Evolutionary conservation across 768 basidiomycete genomes (phyloP), one percentile per base, ranked within the genome.

Genomic region (Lentinula lateritia): DNA sequence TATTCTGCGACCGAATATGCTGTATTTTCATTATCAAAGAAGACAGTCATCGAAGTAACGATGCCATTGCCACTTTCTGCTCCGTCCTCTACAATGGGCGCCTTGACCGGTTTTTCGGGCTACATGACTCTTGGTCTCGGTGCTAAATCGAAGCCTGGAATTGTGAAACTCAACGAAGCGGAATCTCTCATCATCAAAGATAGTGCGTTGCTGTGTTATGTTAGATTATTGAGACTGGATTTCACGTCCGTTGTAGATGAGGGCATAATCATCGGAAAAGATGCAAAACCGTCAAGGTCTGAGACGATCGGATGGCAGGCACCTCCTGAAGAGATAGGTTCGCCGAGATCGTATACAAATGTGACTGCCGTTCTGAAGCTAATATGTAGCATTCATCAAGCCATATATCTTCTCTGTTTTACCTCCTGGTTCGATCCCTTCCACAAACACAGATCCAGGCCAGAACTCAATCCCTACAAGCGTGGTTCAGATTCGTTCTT

Each of bases 61-160:
- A 78, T 80, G 0, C 75, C 82, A 4, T 69, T 81, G 41, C 80
- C 86, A 3, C 69, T 76, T 5, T 74, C 83, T 52, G 65, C 71
- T 62, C 66, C 65, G 66, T 70, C 71, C 16, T 80, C 77, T 45
- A 84, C 87, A 2, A 90, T 86, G 82, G 86, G 87, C n/a, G 87
- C 91, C 0, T 77, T 93, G n/a, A 84, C 82, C 10, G 89, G 91
- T 3, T 73, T 93, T 10, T 86, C 89, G 2, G 90, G 90, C 3
- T 95, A 94, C 66, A 93, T 95, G 91, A 88, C 86, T 2, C 77
- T 93, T 23, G 89, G 92, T 0, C 75, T 93, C 7, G 90, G 90
- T 8, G 80, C 86, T 4, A 93, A 89, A 70, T 79, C 80, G 13
- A 93, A 87, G 71, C 87, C 90, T 1, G 81, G 79, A 6, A 76